Conservation (phyloP, 2,329 filamentous ascomycete genomes). For the Clonostachys solani region DNA sequence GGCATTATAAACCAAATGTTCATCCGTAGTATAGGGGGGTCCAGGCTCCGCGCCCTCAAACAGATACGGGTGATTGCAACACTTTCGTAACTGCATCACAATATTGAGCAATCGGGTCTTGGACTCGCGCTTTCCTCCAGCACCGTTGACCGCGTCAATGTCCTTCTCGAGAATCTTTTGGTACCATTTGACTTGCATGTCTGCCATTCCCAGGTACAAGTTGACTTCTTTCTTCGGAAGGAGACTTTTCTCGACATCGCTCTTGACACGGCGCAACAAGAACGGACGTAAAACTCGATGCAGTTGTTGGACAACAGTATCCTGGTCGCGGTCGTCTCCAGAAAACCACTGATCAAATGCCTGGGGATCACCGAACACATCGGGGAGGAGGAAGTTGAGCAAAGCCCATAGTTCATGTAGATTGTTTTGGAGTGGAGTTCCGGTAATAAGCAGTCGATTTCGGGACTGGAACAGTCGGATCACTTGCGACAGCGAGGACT, state of each 20-base stretch:
- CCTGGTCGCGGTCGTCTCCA: conserved; percentile 82
- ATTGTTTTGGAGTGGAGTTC: conserved; percentile 96
- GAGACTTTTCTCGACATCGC: conserved; percentile 95
- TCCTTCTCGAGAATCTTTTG: conserved; percentile 99
- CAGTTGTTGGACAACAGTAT: conserved; percentile 92
- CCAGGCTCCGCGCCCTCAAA: conserved; percentile 97
- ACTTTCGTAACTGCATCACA: conserved; percentile 98
- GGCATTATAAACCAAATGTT: conserved; percentile 88
- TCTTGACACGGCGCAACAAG: conserved; percentile 91
- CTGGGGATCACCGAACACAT: conserved; percentile 94
- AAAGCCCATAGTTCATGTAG: conserved; percentile 96
- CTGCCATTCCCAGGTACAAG: conserved; percentile 95
- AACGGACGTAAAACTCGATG: conserved; percentile 92
- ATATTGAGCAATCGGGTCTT: conserved; percentile 97
- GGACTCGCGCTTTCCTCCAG: conserved; percentile 92
- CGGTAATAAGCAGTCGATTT: conserved; percentile 92
- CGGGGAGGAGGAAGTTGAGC: conserved; percentile 94
- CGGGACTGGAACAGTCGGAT: conserved; percentile 95
- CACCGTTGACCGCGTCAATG: conserved; percentile 97
- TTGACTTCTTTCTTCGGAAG: conserved; percentile 97
- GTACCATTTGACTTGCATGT: conserved; percentile 99
- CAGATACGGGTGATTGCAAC: conserved; percentile 96
- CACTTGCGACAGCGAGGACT: conserved; percentile 93
- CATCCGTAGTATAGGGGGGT: conserved; percentile 95
- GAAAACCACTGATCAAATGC: conserved; percentile 99